These are phyloP conservation scores for Colletotrichum eremochloae DNA, from an alignment of 2,329 filamentous ascomycete species.

Conservation along the genomic window DNA sequence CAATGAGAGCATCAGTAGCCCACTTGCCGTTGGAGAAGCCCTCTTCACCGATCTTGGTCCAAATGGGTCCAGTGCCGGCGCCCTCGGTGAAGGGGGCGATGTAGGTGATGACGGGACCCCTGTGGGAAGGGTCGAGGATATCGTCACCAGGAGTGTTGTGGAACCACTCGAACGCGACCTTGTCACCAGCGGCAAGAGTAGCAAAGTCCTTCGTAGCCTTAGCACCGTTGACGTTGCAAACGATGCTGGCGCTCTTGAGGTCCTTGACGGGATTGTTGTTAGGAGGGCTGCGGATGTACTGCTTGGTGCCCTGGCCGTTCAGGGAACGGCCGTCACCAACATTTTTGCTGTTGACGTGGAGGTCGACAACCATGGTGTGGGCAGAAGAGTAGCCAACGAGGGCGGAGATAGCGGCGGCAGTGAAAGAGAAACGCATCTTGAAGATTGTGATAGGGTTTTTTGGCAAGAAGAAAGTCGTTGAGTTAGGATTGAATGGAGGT, in stretches of 20 bases:
- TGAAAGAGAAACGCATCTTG: constrained; percentile 53
- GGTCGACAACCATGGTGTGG: constrained; percentile 61
- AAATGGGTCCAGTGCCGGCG: constrained; percentile 64
- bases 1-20: constrained; percentile 60
- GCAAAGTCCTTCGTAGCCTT: constrained; percentile 55
- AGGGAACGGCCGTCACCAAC: constrained; percentile 43
- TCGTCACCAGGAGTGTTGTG: constrained; percentile 64
- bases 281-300: constrained; percentile 60
- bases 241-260: constrained; percentile 56
- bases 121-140: constrained; percentile 66
- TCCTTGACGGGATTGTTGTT: constrained; percentile 61
- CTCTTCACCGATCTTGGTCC: constrained; percentile 60
- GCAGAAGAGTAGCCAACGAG: constrained; percentile 56
- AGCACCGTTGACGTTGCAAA: constrained; percentile 60
- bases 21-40: constrained; percentile 56
- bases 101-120: constrained; percentile 67
- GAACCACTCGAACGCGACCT: constrained; percentile 64
- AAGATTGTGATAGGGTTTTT: constrained; percentile 10
- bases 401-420: constrained; percentile 46
- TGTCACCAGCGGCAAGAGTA: constrained; percentile 61
- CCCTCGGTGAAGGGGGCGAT: constrained; percentile 58
- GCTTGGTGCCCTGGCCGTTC: constrained; percentile 54
- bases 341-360: constrained; percentile 62
- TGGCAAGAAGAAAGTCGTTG: constrained; percentile 3
- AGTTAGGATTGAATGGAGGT: constrained; percentile 36